Evolutionary conservation across 2,329 filamentous ascomycete genomes (phyloP).

Genomic region (Trichoderma semiorbis): DNA sequence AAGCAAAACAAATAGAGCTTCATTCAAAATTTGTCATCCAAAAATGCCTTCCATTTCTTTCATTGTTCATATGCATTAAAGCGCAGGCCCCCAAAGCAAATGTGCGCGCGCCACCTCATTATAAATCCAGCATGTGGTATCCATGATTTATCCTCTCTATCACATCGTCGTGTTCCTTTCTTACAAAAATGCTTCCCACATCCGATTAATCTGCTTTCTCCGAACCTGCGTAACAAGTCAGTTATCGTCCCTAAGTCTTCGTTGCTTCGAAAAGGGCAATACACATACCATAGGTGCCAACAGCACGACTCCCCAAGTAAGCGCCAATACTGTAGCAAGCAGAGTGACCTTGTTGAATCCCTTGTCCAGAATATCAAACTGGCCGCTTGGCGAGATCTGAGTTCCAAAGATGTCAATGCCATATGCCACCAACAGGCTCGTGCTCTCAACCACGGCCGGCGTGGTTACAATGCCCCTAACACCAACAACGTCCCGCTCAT

Average conservation of each 20-base stretch:
- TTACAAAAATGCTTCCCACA: conserved; percentile 50
- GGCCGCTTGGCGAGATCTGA: conserved; percentile 77
- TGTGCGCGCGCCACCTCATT: background rate
- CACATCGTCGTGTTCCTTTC: conserved; percentile 5
- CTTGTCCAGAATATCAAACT: conserved; percentile 90
- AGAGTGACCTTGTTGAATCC: conserved; percentile 90
- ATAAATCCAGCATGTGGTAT: conserved; percentile 8
- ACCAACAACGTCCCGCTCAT: conserved; percentile 77
- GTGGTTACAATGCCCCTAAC: conserved; percentile 69
- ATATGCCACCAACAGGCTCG: conserved; percentile 82
- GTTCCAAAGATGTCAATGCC: conserved; percentile 88
- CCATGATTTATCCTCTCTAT: conserved; percentile 19
- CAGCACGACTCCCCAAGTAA: conserved; percentile 71
- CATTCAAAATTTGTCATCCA: background rate
- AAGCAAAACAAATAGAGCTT: background rate
- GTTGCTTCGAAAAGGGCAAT: background rate
- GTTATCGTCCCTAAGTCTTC: conserved; percentile 30
- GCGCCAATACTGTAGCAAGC: conserved; percentile 75
- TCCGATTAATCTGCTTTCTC: conserved; percentile 65
- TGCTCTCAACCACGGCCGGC: conserved; percentile 84
- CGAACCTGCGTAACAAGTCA: conserved; percentile 40
- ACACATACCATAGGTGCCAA: conserved; percentile 80
- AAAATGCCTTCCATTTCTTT: background rate
- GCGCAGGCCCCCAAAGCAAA: background rate
- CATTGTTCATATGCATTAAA: conserved; percentile 15